Conservation (phyloP, 2,329 filamentous ascomycete species). For the Aspergillus persii region DNA sequence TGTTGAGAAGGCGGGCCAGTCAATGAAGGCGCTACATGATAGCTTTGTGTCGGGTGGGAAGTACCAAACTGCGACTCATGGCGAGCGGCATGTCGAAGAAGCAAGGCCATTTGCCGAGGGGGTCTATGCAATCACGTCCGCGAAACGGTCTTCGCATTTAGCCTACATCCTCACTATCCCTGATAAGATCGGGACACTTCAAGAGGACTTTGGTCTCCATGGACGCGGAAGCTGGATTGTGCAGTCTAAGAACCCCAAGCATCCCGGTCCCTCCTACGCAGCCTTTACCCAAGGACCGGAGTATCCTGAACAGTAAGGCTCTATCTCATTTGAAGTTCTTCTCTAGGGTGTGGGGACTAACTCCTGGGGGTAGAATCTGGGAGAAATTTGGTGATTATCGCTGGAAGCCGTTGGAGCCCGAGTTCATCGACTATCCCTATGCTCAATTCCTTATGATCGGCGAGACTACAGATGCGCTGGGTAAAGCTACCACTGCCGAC, state of each 20-base stretch:
- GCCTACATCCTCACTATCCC: conserved; percentile 78
- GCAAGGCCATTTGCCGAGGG: conserved; percentile 79
- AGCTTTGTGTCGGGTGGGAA: conserved; percentile 65
- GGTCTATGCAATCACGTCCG: conserved; percentile 76
- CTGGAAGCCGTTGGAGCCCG: conserved; percentile 72
- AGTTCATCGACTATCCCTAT: conserved; percentile 71
- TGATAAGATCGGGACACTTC: conserved; percentile 65
- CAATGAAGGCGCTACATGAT: conserved; percentile 68
- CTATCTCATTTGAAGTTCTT: conserved; percentile 6
- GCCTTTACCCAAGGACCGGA: conserved; percentile 64
- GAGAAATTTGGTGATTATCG: conserved; percentile 70
- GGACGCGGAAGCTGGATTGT: conserved; percentile 74
- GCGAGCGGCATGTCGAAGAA: conserved; percentile 65
- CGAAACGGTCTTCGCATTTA: conserved; percentile 70
- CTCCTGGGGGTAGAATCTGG: conserved; percentile 53
- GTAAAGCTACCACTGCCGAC: conserved; percentile 36
- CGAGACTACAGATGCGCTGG: conserved; percentile 39
- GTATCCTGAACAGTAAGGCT: conserved; percentile 65
- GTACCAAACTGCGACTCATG: conserved; percentile 74
- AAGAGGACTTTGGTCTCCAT: conserved; percentile 70
- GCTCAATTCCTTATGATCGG: conserved; percentile 79
- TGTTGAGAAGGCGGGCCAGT: conserved; percentile 69
- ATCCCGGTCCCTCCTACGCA: conserved; percentile 62
- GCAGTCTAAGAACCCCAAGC: conserved; percentile 76
- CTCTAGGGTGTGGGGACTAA: background rate